These are phyloP conservation scores for Chytriomyces sp. DNA, from an alignment of 192 early-diverging fungal species.

Conservation along the genomic window DNA sequence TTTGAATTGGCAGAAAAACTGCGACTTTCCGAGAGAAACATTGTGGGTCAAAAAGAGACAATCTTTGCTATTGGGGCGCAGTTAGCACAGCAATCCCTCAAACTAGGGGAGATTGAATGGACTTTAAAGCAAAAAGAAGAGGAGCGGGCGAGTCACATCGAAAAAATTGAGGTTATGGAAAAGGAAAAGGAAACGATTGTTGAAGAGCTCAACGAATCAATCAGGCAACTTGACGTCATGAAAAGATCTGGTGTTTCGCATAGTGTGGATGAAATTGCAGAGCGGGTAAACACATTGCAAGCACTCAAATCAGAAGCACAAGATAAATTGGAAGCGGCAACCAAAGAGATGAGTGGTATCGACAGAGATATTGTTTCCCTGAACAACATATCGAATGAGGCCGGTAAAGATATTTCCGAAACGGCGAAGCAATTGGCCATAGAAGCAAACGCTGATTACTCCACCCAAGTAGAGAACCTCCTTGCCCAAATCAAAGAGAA, in stretches of 20 bases:
- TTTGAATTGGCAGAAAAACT: slow-evolving; percentile 13
- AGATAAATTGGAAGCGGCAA: neutral
- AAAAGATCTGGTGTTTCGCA: neutral
- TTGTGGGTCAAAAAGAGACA: slow-evolving; percentile 1
- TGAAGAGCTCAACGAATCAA: neutral
- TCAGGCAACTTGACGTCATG: neutral
- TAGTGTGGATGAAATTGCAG: neutral
- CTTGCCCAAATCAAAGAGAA: no score
- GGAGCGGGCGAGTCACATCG: neutral
- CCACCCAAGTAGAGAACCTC: no score
- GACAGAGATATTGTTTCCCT: neutral
- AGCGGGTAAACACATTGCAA: neutral
- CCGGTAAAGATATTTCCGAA: neutral
- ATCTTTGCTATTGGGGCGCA: slow-evolving; percentile 21
- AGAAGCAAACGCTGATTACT: neutral
- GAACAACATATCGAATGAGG: neutral
- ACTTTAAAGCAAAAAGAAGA: slow-evolving; percentile 27
- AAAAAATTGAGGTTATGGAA: neutral
- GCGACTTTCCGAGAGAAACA: neutral
- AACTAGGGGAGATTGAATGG: slow-evolving; percentile 29
- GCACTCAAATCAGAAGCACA: neutral
- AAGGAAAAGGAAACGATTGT: slow-evolving; percentile 2
- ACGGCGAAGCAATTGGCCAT: neutral
- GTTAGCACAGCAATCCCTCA: slow-evolving; percentile 21
- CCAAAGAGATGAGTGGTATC: neutral